A percentile compares a stretch with the other conserved stretches of the same genome.
These are phyloP conservation scores for Drechslera avenae DNA, from an alignment of 2,329 filamentous ascomycete genomes.

Conservation along the genomic window DNA sequence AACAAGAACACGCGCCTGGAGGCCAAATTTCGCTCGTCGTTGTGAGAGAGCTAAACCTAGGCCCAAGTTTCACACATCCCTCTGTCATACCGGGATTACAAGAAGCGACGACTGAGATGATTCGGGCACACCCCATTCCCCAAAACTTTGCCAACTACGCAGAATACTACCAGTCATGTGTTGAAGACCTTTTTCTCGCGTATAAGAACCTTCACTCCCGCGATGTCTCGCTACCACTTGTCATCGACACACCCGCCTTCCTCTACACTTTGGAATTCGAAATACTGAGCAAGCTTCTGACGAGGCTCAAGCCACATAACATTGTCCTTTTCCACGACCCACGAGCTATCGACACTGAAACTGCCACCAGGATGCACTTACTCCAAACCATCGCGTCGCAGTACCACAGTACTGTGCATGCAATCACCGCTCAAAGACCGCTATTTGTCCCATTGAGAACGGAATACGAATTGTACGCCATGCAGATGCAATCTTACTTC, in stretches of 20 bases:
- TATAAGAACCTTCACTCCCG: slow-evolving; percentile 57
- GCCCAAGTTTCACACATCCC: slow-evolving; percentile 70
- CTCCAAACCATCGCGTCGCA: slow-evolving; percentile 52
- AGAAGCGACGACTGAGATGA: slow-evolving; percentile 41
- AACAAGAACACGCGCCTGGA: slow-evolving; percentile 74
- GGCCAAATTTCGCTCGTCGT: slow-evolving; percentile 72
- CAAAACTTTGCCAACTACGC: slow-evolving; percentile 69
- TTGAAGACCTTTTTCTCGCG: slow-evolving; percentile 64
- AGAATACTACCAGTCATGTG: slow-evolving; percentile 69
- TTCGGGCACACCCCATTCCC: slow-evolving; percentile 71
- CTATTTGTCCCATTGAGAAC: slow-evolving; percentile 55
- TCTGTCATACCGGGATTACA: slow-evolving; percentile 18
- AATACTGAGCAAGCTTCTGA: slow-evolving; percentile 64
- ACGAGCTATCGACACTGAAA: slow-evolving; percentile 58
- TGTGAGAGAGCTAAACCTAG: slow-evolving; percentile 65
- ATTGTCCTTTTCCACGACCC: slow-evolving; percentile 66
- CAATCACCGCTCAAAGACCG: slow-evolving; percentile 61
- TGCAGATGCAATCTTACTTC: slow-evolving; percentile 84
- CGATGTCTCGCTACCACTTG: slow-evolving; percentile 58
- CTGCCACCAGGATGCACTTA: slow-evolving; percentile 61
- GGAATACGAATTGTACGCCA: slow-evolving; percentile 68
- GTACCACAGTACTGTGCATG: slow-evolving; percentile 52
- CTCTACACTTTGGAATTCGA: slow-evolving; percentile 72
- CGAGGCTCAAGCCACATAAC: slow-evolving; percentile 61
- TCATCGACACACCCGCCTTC: slow-evolving; percentile 79